These are phyloP conservation scores for Talinum fruticosum DNA, from an alignment of 148 eudicot species.

Conservation along the genomic window DNA sequence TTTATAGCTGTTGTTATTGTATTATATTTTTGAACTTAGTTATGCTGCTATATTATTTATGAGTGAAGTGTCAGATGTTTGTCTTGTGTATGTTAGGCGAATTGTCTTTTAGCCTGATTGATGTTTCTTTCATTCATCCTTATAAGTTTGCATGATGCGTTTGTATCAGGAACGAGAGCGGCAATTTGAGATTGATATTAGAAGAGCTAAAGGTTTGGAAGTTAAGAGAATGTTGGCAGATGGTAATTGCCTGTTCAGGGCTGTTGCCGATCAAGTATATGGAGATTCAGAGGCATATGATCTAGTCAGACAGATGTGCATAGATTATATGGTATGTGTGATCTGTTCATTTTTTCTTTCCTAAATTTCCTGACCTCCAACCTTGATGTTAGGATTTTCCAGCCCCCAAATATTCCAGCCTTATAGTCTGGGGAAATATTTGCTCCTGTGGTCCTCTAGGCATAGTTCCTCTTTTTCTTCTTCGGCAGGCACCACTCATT, in stretches of 20 bases:
- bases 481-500: not conserved
- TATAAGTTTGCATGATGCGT: constrained; percentile 8
- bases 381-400: not conserved
- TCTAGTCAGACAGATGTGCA: constrained; percentile 94
- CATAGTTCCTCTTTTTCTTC: not conserved
- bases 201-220: constrained; percentile 82
- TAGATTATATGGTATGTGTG: constrained; percentile 85
- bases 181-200: constrained; percentile 86
- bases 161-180: constrained; percentile 77
- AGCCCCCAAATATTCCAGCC: not conserved
- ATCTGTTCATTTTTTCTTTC: not conserved
- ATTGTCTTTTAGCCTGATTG: not conserved
- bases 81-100: not conserved
- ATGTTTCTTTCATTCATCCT: not conserved
- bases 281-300: constrained; percentile 92
- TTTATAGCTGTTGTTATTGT: not conserved
- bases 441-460: not conserved
- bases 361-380: not conserved
- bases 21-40: not conserved
- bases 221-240: constrained; percentile 89
- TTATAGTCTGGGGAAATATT: not conserved
- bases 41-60: not conserved
- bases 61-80: not conserved
- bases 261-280: constrained; percentile 98
- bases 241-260: constrained; percentile 96